Percentiles rank a stretch among this genome's conserved stretches.
Conservation (phyloP, 1,284 basidiomycete species). For the Apiotrichum brassicae region DNA sequence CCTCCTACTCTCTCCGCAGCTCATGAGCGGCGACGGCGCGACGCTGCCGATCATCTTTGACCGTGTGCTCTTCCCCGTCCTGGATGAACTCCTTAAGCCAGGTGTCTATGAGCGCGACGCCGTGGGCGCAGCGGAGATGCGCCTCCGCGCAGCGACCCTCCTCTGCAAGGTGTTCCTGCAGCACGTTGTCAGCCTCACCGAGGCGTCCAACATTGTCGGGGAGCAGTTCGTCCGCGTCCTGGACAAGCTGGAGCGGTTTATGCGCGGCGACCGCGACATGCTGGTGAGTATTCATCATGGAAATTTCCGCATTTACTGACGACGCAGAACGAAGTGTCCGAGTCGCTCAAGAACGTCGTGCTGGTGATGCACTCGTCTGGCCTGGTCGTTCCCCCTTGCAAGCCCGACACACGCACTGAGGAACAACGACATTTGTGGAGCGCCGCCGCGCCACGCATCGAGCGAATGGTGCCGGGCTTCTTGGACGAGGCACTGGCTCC, state of each 20-base stretch:
- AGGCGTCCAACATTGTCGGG: conserved; percentile 54
- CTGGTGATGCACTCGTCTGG: conserved; percentile 89
- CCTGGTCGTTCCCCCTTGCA: conserved; percentile 60
- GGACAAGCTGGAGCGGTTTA: conserved; percentile 81
- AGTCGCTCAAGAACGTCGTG: conserved; percentile 93
- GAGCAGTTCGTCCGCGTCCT: conserved; percentile 86
- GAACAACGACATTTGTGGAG: conserved; percentile 73
- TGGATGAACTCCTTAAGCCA: conserved; percentile 85
- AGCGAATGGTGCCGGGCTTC: conserved; percentile 83
- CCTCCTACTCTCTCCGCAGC: conserved; percentile 71
- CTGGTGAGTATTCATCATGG: conserved; percentile 56
- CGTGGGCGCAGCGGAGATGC: conserved; percentile 80
- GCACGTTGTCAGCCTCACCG: conserved; percentile 69
- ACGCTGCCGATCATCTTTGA: conserved; percentile 81
- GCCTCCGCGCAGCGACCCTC: conserved; percentile 75
- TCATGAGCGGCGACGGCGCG: conserved; percentile 54
- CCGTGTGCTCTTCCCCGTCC: conserved; percentile 79
- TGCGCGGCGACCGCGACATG: conserved; percentile 79
- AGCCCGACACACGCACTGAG: conserved; percentile 57
- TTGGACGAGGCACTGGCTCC: conserved; percentile 52
- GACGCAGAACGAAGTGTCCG: conserved; percentile 79
- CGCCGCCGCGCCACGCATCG: conserved; percentile 73
- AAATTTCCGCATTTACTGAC: background rate
- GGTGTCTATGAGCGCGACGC: conserved; percentile 74
- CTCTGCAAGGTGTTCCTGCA: conserved; percentile 95